Percentiles rank a stretch among this genome's conserved stretches.
phyloP scores from a whole-genome alignment of 2,329 filamentous ascomycete species.

The Claviceps sp. region DNA sequence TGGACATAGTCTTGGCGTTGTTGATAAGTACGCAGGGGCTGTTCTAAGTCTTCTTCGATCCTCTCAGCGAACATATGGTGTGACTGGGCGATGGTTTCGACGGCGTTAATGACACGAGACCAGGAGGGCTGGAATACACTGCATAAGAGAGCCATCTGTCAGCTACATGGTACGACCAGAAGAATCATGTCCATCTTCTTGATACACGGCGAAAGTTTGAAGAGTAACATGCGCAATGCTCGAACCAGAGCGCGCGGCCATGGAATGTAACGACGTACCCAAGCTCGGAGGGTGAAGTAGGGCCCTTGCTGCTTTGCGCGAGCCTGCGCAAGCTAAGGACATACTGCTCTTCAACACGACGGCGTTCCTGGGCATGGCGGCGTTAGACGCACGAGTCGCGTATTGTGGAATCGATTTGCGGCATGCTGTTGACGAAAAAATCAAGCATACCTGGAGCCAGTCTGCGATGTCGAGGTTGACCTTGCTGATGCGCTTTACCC shows the following conservation, averaged over 20 bases:
- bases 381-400: constrained; percentile 1
- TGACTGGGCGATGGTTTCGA: constrained; percentile 68
- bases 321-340: constrained; percentile 71
- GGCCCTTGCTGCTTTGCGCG: constrained; percentile 56
- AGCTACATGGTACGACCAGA: constrained; percentile 2
- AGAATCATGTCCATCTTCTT: background rate
- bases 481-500: constrained; percentile 73
- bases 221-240: no score
- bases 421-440: background rate
- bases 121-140: constrained; percentile 87
- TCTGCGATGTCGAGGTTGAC: constrained; percentile 87
- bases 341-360: constrained; percentile 83
- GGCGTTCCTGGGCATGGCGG: constrained; percentile 56
- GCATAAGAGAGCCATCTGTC: constrained; percentile 5
- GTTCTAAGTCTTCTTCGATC: constrained; percentile 81
- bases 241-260: background rate
- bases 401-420: background rate
- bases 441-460: constrained; percentile 70
- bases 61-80: constrained; percentile 69
- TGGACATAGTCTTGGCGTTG: constrained; percentile 64
- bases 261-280: constrained; percentile 49
- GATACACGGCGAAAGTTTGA: background rate
- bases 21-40: constrained; percentile 64
- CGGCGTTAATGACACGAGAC: constrained; percentile 71
- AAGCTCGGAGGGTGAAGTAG: constrained; percentile 66